Conservation (phyloP, 108 stramenopile genomes). For the Skeletonema marinoi region DNA sequence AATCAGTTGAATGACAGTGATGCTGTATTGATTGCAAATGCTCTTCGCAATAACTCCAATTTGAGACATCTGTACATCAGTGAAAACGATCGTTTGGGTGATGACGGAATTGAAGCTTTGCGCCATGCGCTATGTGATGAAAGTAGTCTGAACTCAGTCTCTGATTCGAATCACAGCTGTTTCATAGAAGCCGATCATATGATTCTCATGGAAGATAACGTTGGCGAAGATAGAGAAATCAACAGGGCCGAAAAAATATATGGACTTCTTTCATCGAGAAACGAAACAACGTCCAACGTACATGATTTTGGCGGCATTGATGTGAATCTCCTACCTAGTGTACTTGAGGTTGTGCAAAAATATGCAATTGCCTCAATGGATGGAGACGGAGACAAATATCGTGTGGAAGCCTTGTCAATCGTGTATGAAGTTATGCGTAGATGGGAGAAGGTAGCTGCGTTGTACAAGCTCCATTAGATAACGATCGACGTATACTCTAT, state of each 20-base stretch:
- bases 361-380: not conserved
- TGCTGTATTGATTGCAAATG: not conserved
- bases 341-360: not conserved
- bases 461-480: not conserved
- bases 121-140: not conserved
- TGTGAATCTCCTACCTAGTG: not conserved
- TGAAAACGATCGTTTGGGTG: not conserved
- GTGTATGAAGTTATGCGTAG: not conserved
- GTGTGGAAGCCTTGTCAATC: not conserved
- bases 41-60: not conserved
- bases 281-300: not conserved
- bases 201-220: not conserved
- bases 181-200: not conserved
- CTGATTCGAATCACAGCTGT: constrained; percentile 6
- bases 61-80: not conserved
- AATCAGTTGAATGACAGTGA: not conserved
- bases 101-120: not conserved
- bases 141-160: not conserved
- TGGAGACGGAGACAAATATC: not conserved
- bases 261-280: not conserved
- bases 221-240: not conserved
- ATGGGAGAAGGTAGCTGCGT: not conserved
- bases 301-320: not conserved
- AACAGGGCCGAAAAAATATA: not conserved
- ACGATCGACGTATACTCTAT: not conserved